phyloP scores from a whole-genome alignment of 108 stramenopile genomes.

The Cyclotella distinguenda region DNA sequence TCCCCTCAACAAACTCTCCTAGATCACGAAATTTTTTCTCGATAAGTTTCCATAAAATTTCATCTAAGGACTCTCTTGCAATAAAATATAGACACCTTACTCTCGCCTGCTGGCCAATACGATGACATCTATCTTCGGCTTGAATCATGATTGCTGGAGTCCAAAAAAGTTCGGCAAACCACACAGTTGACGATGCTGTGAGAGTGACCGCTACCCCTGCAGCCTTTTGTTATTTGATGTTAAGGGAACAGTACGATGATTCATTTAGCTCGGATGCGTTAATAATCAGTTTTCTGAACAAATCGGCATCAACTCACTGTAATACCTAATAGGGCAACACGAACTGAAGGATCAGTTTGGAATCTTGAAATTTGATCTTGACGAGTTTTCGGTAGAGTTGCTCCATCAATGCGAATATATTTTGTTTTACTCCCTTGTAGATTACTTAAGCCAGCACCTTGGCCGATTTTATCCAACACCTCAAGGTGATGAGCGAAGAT shows the following conservation, averaged over 20 bases:
- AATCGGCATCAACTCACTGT: conserved; percentile 51
- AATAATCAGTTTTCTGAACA: no score
- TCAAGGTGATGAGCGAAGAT: conserved; percentile 96
- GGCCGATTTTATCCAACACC: conserved; percentile 82
- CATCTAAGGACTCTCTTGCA: conserved; percentile 82
- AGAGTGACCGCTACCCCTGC: conserved; percentile 97
- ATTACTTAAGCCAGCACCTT: conserved; percentile 52
- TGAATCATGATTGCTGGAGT: conserved; percentile 97
- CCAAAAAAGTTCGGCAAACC: conserved; percentile 98
- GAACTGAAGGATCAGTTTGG: conserved; percentile 83
- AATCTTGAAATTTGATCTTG: conserved; percentile 90
- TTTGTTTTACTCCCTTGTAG: conserved; percentile 25
- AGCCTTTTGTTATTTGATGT: no score
- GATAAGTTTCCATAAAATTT: conserved; percentile 82
- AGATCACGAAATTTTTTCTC: conserved; percentile 84
- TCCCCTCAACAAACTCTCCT: conserved; percentile 91
- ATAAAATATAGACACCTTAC: conserved; percentile 92
- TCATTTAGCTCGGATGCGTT: no score
- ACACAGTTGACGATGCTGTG: conserved; percentile 94
- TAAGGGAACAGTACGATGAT: no score
- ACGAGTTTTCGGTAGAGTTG: conserved; percentile 81
- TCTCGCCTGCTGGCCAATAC: conserved; percentile 90
- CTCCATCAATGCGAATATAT: conserved; percentile 95
- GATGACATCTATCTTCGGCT: conserved; percentile 96
- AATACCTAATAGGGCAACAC: conserved; percentile 91